Evolutionary conservation across 371 early-diverging fungal species (phyloP), one percentile per base, ranked within the genome.

Genomic region (Rhizopus sp.): DNA sequence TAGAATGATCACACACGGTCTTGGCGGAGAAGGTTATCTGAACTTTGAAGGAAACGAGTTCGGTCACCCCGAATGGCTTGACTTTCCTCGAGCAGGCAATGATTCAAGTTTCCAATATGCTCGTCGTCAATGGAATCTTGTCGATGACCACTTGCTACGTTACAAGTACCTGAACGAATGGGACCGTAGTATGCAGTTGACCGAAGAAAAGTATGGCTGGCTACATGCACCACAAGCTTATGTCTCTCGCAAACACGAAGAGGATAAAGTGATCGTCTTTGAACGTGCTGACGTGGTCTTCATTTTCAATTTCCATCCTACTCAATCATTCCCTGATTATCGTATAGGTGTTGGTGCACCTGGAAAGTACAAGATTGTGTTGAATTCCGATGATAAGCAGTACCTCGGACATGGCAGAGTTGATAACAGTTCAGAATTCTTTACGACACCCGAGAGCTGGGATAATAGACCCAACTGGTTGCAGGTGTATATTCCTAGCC

Each of bases 31-130:
- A 77, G 98, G 95, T 2, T 97, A 95, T 68, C 77, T 97, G 47
- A 96, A 89, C 59, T 97, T 97, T 63, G 93, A 94, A 70, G 98
- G 98, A 45, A 97, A 96, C 68, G 96, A 95, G 66, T 97, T 97
- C 80, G 98, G 98, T 0, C 97, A 97, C 62, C 98, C 98, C 10
- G 98, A 97, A 74, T 97, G 98, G 98, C 86, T 97, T 15, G 98
- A 97, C 73, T 97, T 97, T 66, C 98, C 98, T 53, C 90, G 98
- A 16, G 90, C 75, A 29, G 98, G 97, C 59, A 97, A 97, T 76
- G 73, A 82, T 42, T 81, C 83, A n/a, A 90, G 90, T 52, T 96
- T 92, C 83, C 95, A 95, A 70, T 94, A 96, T 69, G 93, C 94
- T 12, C 86, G 97, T 38, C 90, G 97, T 15, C 97, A 97, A 75